Conservation (phyloP, 1,284 basidiomycete species). For the Clitocybe nebularis region DNA sequence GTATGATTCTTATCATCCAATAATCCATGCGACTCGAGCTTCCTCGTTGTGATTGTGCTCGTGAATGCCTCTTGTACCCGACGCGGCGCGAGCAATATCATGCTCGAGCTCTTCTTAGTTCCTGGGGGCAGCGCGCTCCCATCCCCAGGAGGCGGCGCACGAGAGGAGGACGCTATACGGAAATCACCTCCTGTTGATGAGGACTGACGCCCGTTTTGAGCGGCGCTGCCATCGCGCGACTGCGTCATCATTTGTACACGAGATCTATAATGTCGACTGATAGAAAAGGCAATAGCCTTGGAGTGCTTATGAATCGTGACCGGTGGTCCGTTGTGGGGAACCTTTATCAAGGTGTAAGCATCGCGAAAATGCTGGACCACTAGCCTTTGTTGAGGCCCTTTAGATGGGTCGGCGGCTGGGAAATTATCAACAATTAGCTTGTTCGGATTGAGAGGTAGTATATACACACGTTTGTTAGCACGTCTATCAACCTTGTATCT, state of each 20-base stretch:
- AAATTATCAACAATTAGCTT: slow-evolving; percentile 10
- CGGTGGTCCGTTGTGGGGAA: slow-evolving; percentile 50
- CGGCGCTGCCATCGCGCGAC: slow-evolving; percentile 5
- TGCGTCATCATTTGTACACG: slow-evolving; percentile 10
- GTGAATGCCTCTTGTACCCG: slow-evolving; percentile 74
- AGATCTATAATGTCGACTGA: slow-evolving; percentile 59
- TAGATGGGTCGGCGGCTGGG: slow-evolving; percentile 44
- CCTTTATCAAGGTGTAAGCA: slow-evolving; percentile 35
- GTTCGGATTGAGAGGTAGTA: slow-evolving; percentile 7
- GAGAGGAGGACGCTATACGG: slow-evolving; percentile 12
- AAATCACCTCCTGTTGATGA: neutral
- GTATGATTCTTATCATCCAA: slow-evolving; percentile 34
- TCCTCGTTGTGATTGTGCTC: slow-evolving; percentile 69
- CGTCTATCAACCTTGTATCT: slow-evolving; percentile 57
- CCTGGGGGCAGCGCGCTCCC: slow-evolving; percentile 15
- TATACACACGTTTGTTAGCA: slow-evolving; percentile 42
- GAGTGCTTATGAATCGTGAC: slow-evolving; percentile 77
- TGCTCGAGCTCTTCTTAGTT: slow-evolving; percentile 29
- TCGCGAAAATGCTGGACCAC: slow-evolving; percentile 55
- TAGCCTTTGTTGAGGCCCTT: slow-evolving; percentile 64
- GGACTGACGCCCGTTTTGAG: neutral
- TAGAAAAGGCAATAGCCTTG: slow-evolving; percentile 68
- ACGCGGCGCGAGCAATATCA: slow-evolving; percentile 65
- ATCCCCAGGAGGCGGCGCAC: slow-evolving; percentile 13
- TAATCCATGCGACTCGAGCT: slow-evolving; percentile 63